Base-by-base conservation (phyloP, 2,329 filamentous ascomycete genomes). In the Tolypocladium capitatum region DNA sequence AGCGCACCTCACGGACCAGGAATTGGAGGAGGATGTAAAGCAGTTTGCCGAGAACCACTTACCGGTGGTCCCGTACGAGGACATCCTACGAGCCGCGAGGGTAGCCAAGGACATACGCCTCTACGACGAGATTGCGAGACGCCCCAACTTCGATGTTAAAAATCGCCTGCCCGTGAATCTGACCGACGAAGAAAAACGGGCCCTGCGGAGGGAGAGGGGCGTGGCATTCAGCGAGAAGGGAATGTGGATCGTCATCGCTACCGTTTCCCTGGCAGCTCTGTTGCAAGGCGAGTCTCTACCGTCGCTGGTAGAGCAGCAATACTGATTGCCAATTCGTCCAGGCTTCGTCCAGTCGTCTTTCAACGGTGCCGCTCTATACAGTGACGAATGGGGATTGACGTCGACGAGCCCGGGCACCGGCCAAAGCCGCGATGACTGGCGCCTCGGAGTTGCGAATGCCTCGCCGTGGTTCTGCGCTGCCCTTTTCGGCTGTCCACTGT, bases 281-380 rank as follows among this genome's bases (percentile, higher is more conserved):
- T 54, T 71, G 0, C 69, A 71, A 52, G 56, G 56, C 57, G 21
- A 49, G 45, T 7, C 16, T 18, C 9, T 6, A 33, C 38, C 16
- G 11, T n/a, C 14, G 0, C n/a, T 4, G 4, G 7, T 6, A 30
- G 9, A 30, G 24, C 7, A 4, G 5, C 24, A 18, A 42, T 30
- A 2, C 14, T 18, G 4, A 18, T n/a, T 28, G 20, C 16, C n/a
- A 20, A 18, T 2, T 18, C n/a, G 14, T n/a, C 30, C 24, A 58
- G 67, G 68, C 5, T 68, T 68, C 35, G 68, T 71, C 2, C 69
- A 71, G 49, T 67, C 66, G 0, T 70, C 67, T 5, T 64, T 71
- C 50, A 70, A 70, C 49, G 65, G 65, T 11, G 65, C 68, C 1
- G 64, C 64, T 0, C 48, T 69, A 0, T 70, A 56, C 35, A 48